Percentiles rank a stretch among this genome's conserved stretches.
phyloP scores from a whole-genome alignment of 257 asterid species.

The Plantago major region DNA sequence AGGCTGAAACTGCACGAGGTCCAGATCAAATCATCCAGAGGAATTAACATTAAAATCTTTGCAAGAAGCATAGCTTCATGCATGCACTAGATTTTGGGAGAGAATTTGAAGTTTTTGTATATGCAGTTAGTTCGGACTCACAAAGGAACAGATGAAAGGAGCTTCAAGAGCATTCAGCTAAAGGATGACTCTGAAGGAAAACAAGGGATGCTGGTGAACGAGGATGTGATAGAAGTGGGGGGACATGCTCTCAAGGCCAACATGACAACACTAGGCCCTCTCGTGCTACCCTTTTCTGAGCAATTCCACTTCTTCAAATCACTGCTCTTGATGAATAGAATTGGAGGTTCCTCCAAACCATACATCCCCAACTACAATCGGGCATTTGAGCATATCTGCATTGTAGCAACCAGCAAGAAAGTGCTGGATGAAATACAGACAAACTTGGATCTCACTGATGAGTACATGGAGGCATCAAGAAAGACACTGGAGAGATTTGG shows the following conservation, averaged over 20 bases:
- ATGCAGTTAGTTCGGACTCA: constrained; percentile 62
- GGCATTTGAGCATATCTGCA: constrained; percentile 64
- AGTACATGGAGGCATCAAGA: constrained; percentile 75
- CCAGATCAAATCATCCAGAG: too few relatives aligned
- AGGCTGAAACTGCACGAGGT: too few relatives aligned
- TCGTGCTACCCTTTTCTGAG: constrained; percentile 64
- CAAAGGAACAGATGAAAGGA: constrained; percentile 47
- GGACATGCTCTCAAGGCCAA: constrained; percentile 72
- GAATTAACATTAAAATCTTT: too few relatives aligned
- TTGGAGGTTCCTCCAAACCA: constrained; percentile 32
- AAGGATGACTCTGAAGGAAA: constrained; percentile 54
- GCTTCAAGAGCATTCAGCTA: constrained; percentile 46
- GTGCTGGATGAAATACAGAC: constrained; percentile 57
- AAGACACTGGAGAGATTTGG: constrained; percentile 68
- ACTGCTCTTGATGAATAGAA: constrained; percentile 24
- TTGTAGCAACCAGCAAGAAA: constrained; percentile 51
- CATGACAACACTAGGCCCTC: constrained; percentile 59
- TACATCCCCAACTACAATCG: constrained; percentile 60
- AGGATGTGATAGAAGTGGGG: constrained; percentile 47
- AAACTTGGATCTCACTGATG: constrained; percentile 54
- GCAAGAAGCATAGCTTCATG: background rate
- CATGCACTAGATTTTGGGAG: background rate
- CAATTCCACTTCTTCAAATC: constrained; percentile 58
- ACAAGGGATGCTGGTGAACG: constrained; percentile 53
- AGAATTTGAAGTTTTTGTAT: background rate